These are phyloP conservation scores for Gautieria morchelliformis DNA, from an alignment of 768 basidiomycete species.

Conservation along the genomic window DNA sequence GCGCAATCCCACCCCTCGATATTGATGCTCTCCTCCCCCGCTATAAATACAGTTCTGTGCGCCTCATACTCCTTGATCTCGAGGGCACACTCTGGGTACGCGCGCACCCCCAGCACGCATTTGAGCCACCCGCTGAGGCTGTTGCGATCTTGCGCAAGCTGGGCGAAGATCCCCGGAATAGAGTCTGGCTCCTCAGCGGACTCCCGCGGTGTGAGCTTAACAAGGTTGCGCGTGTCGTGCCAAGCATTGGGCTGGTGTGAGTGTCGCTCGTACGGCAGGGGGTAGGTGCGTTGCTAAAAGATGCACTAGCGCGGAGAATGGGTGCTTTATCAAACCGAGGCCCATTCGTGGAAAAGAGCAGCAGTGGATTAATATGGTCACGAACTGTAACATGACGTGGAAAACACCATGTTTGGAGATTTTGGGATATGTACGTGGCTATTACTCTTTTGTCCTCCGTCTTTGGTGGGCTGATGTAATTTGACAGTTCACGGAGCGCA, in stretches of 20 bases:
- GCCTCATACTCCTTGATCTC: constrained; percentile 66
- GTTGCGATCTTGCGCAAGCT: constrained; percentile 47
- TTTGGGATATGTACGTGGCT: constrained; percentile 59
- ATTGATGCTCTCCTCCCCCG: constrained; percentile 48
- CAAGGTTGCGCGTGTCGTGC: constrained; percentile 47
- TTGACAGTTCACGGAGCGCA: constrained; percentile 77
- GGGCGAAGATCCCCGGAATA: constrained; percentile 54
- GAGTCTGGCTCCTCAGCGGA: constrained; percentile 79
- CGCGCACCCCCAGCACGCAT: constrained; percentile 41
- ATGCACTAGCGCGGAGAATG: constrained; percentile 66
- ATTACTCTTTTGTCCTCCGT: background rate
- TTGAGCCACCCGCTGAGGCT: constrained; percentile 28
- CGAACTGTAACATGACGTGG: constrained; percentile 73
- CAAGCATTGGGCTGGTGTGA: constrained; percentile 67
- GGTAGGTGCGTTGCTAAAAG: background rate
- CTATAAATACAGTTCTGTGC: constrained; percentile 54
- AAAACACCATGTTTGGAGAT: constrained; percentile 76
- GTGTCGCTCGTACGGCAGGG: constrained; percentile 18
- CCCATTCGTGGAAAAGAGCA: constrained; percentile 18
- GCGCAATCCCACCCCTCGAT: constrained; percentile 32
- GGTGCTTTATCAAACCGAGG: constrained; percentile 69
- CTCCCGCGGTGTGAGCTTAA: constrained; percentile 58
- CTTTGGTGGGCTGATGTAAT: background rate
- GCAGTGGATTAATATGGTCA: constrained; percentile 74
- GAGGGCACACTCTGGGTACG: constrained; percentile 69